A percentile compares a stretch with the other conserved stretches of the same genome.
These are phyloP conservation scores for Amanita fuliginea DNA, from an alignment of 768 basidiomycete species.

Conservation along the genomic window DNA sequence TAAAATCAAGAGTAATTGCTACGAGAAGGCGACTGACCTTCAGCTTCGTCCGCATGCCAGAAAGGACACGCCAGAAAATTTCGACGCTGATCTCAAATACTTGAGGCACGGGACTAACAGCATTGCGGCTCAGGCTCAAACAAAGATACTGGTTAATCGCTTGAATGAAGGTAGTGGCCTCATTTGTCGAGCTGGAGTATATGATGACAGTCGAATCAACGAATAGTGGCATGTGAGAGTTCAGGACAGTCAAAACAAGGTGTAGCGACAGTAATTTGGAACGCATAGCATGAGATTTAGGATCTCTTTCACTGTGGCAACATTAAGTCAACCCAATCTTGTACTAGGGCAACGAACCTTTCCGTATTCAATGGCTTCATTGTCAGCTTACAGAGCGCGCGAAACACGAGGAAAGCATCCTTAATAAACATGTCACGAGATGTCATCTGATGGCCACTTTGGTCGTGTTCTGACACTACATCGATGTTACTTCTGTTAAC, in stretches of 20 bases:
- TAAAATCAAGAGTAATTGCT: conserved; percentile 7
- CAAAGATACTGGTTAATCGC: conserved; percentile 96
- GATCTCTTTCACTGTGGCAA: conserved; percentile 75
- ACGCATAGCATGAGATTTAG: conserved; percentile 94
- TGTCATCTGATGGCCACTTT: conserved; percentile 38
- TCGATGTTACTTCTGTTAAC: conserved; percentile 25
- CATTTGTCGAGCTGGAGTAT: conserved; percentile 80
- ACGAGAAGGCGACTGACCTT: conserved; percentile 46
- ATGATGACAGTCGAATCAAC: conserved; percentile 85
- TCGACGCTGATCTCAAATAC: conserved; percentile 98
- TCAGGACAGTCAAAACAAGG: conserved; percentile 83
- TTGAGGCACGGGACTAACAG: conserved; percentile 88
- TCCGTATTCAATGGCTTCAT: conserved; percentile 96
- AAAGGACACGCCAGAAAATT: conserved; percentile 95
- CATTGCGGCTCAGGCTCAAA: conserved; percentile 85
- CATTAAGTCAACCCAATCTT: not conserved
- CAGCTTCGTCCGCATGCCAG: conserved; percentile 88
- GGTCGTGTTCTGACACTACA: conserved; percentile 19
- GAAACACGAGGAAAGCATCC: conserved; percentile 95
- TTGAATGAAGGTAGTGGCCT: conserved; percentile 84
- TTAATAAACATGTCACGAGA: conserved; percentile 90
- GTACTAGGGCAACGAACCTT: conserved; percentile 43
- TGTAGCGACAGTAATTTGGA: conserved; percentile 93
- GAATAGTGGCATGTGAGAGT: conserved; percentile 85
- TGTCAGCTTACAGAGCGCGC: conserved; percentile 92